Base-by-base conservation (phyloP, 768 basidiomycete species). In the Pilatotrama ljubarskyi region DNA sequence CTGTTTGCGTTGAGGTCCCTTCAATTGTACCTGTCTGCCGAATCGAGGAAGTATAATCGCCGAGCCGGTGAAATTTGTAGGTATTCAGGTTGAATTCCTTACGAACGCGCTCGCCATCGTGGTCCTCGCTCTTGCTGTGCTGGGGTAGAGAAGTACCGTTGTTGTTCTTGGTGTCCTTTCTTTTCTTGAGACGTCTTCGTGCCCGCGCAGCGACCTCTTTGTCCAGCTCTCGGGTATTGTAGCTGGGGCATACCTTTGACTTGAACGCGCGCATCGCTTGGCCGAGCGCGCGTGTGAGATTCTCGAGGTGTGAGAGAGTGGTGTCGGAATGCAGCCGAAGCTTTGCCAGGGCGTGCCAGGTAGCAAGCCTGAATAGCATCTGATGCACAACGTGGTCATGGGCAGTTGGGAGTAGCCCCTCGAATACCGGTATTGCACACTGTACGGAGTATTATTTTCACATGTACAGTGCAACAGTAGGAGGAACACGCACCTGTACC, bases 291-390 rank as follows among this genome's bases (percentile, higher is more conserved):
- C 15, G 49, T 11, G 75, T 77, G 0, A 60, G 51, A 3, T 15
- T 7, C 9, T 72, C 64, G 1, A 77, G 62, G 18, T 69, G 17
- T 0, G 26, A 15, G 0, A 80, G 60, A 1, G 76, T 74, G 1
- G 53, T 18, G 10, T 78, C 74, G 0, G 74, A 76, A 54, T 80
- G 79, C 61, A 78, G 55, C 9, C 73, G 72, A 1, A 80, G 67
- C 55, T 80, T 80, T 1, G 74, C 76, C 9, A 75, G 64, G 2
- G 68, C 71, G 62, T 79, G 78, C 77, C 75, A 77, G 11, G 67
- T 58, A 0, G 69, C 70, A 2, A 73, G 48, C 2, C 47, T 25
- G 60, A 72, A 80, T 2, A 80, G 60, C 0, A 78, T 58, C 17
- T 73, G 65, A n/a, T 70, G 64, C 7, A 80, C 53, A 9, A 64